phyloP scores from a whole-genome alignment of 805 yeast genomes.

The Saturnispora ahearnii region DNA sequence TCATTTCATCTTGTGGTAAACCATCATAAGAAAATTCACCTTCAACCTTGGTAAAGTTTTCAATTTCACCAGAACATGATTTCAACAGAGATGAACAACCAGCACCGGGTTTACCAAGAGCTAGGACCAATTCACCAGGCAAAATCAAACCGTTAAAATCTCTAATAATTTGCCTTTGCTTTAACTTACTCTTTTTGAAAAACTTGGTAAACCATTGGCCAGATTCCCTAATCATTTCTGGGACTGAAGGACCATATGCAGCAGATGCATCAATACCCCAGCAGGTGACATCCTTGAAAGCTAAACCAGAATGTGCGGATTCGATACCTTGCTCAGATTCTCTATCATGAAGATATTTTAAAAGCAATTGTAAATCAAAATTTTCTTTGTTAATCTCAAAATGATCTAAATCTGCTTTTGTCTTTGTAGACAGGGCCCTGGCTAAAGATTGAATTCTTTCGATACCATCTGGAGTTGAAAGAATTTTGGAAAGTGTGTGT shows the following conservation, averaged over 20 bases:
- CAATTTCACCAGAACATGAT: conserved; percentile 46
- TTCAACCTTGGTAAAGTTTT: conserved; percentile 35
- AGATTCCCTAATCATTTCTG: conserved; percentile 32
- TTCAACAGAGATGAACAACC: conserved; percentile 69
- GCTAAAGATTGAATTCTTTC: conserved; percentile 38
- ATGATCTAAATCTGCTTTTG: conserved; percentile 35
- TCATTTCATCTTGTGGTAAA: conserved; percentile 50
- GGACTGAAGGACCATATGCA: conserved; percentile 40
- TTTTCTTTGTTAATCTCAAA: conserved; percentile 38
- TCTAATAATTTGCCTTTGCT: conserved; percentile 31
- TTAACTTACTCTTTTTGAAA: conserved; percentile 26
- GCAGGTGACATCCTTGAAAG: conserved; percentile 36
- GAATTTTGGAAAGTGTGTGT: conserved; percentile 21
- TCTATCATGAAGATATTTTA: conserved; percentile 32
- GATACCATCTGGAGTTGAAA: conserved; percentile 21
- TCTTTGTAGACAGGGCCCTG: conserved; percentile 41
- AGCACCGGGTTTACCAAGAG: conserved; percentile 69
- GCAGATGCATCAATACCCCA: conserved; percentile 46
- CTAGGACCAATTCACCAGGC: conserved; percentile 64
- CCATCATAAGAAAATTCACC: conserved; percentile 60
- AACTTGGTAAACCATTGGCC: conserved; percentile 23
- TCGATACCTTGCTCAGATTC: conserved; percentile 38
- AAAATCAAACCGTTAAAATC: conserved; percentile 33
- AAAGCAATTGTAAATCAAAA: conserved; percentile 37
- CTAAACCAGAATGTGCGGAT: conserved; percentile 43